A percentile compares a stretch with the other conserved stretches of the same genome.
phyloP scores from a whole-genome alignment of 352 stramenopile species.

The Phytopythium montanum region DNA sequence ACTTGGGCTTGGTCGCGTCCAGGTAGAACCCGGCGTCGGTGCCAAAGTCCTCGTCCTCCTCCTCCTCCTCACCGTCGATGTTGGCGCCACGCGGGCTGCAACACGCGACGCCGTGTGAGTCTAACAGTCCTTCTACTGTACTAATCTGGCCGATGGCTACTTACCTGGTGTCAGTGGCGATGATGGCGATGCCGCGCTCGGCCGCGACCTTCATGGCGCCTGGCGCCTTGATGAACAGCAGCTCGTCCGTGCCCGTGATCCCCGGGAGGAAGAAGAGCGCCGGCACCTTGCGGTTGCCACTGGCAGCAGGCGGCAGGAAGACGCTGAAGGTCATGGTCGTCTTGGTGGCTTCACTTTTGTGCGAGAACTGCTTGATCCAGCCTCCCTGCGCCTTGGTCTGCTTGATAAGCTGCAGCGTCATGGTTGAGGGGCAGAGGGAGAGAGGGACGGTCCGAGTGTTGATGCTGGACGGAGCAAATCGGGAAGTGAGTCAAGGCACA shows the following conservation, averaged over 20 bases:
- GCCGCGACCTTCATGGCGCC: constrained; percentile 89
- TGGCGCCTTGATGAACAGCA: constrained; percentile 94
- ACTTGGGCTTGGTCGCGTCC: constrained; percentile 93
- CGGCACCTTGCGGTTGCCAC: constrained; percentile 64
- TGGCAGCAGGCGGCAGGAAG: constrained; percentile 75
- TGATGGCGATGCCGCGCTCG: constrained; percentile 91
- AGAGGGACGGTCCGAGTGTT: no score
- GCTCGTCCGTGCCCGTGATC: constrained; percentile 96
- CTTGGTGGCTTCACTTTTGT: constrained; percentile 75
- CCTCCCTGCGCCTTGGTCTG: constrained; percentile 74
- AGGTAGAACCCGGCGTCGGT: constrained; percentile 97
- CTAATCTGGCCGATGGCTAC: no score
- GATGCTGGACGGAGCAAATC: no score
- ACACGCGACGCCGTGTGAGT: not conserved
- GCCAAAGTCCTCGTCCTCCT: constrained; percentile 96
- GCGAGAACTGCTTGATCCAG: constrained; percentile 80
- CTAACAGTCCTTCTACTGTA: not conserved
- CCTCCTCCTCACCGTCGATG: constrained; percentile 92
- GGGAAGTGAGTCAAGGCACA: no score
- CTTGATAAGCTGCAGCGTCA: constrained; percentile 82
- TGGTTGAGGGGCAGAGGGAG: no score
- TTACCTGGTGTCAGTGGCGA: constrained; percentile 94
- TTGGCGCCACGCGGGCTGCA: constrained; percentile 87
- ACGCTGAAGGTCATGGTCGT: constrained; percentile 91
- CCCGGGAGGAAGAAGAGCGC: constrained; percentile 95